A percentile compares a stretch with the other conserved stretches of the same genome.
These are phyloP conservation scores for Saxophila tyrrhenica DNA, from an alignment of 495 filamentous ascomycete genomes.

Conservation along the genomic window DNA sequence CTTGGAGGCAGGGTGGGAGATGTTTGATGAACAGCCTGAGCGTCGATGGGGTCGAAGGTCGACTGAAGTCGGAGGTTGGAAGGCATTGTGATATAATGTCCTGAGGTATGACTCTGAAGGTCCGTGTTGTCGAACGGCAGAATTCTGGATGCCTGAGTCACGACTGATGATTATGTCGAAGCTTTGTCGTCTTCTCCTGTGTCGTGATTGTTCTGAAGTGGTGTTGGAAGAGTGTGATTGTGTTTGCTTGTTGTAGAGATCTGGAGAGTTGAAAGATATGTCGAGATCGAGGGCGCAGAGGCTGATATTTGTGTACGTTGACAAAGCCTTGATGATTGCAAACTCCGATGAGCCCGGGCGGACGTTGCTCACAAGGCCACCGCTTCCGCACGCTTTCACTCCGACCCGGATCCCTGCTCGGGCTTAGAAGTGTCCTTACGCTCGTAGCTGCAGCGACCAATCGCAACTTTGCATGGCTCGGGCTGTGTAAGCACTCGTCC, in stretches of 20 bases:
- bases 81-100: slow-evolving; percentile 15
- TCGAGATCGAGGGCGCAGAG: neutral
- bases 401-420: neutral
- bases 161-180: no score
- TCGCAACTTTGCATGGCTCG: neutral
- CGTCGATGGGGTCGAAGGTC: slow-evolving; percentile 18
- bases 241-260: neutral
- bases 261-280: neutral
- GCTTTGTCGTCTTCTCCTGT: no score
- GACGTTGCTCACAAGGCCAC: neutral
- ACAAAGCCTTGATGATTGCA: no score
- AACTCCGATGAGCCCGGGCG: neutral
- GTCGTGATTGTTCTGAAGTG: no score
- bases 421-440: neutral
- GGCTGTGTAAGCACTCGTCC: neutral
- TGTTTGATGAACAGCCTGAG: slow-evolving; percentile 9
- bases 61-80: slow-evolving; percentile 21
- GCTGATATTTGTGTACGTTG: neutral
- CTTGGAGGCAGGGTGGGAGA: slow-evolving; percentile 31
- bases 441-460: neutral
- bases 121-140: neutral
- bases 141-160: neutral
- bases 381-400: neutral
- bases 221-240: no score
- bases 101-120: neutral